Evolutionary conservation across 805 yeast genomes (phyloP), one percentile per base, ranked within the genome.

Genomic region (Ogataea methanolica): DNA sequence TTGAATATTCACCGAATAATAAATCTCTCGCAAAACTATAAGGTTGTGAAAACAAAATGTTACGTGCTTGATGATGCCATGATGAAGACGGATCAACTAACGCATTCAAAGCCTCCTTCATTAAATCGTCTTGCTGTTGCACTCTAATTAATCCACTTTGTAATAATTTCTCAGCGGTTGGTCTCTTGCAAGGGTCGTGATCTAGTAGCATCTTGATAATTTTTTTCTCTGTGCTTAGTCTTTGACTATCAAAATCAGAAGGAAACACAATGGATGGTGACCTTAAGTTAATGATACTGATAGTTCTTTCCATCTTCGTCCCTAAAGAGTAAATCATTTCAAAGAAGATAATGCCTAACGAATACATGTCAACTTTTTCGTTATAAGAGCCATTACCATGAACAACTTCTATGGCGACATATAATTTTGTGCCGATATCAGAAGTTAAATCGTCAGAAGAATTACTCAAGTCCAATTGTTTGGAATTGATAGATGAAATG

Each of bases 261-360:
- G 99, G 99, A 52, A 94, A 86, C 5, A 76, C 77, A 14, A 89
- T 75, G 0, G 74, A 62, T 0, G 79, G 65, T 1, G 73, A 62
- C 46, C 99, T 72, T 45, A 92, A 65, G 22, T 76, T 72, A 50
- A 81, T 77, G n/a, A 94, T 67, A 7, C 82, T 87, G 41, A 76
- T 74, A 11, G 85, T 89, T 44, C 99, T 75, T 63, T 94, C 99
- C 97, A 94, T 94, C 2, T 89, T 91, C 0, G 99, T 94, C n/a
- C 75, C 73, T 57, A 92, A 74, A 1, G 83, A 74, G 62, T 83
- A 89, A 29, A 89, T 78, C 99, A 94, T 94, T 62, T 94, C 99
- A 63, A 94, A 94, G 61, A 94, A 89, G 1, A 94, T 94, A 34
- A 94, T 81, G 3, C 99, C 99, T 37, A 94, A 68, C 0, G 99